Conservation (phyloP, 169 alveolate species). For the Eimeria nieschulzi region DNA sequence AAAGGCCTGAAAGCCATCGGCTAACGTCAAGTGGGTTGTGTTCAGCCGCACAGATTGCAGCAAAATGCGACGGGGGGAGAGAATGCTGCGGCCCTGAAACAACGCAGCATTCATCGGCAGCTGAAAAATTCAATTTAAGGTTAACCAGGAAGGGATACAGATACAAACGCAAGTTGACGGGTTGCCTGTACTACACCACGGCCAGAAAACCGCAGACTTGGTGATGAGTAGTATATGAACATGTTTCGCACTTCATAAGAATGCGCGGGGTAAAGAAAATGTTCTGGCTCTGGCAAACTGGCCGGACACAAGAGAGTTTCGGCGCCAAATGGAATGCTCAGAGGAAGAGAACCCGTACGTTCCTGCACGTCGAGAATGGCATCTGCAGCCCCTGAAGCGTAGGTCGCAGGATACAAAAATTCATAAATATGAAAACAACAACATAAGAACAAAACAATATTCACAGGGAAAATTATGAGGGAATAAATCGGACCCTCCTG, state of each 20-base stretch:
- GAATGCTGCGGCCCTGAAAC: constrained; percentile 58
- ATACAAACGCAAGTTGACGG: too few relatives aligned
- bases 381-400: constrained; percentile 84
- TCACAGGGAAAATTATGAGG: too few relatives aligned
- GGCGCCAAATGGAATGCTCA: constrained; percentile 87
- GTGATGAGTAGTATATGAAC: too few relatives aligned
- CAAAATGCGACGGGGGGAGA: constrained; percentile 63
- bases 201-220: too few relatives aligned
- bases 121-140: too few relatives aligned
- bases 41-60: constrained; percentile 62
- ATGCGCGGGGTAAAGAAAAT: constrained; percentile 77
- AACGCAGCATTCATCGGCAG: not conserved
- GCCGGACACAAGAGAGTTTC: constrained; percentile 86
- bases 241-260: constrained; percentile 26
- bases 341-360: constrained; percentile 78
- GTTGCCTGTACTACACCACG: too few relatives aligned
- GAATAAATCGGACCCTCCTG: constrained; percentile 84
- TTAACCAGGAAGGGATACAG: too few relatives aligned
- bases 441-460: too few relatives aligned
- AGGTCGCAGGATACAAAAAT: not conserved
- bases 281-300: constrained; percentile 85
- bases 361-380: constrained; percentile 86
- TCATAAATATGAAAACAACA: too few relatives aligned
- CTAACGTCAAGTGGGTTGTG: constrained; percentile 22
- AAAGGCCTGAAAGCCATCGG: constrained; percentile 59